Percentiles rank a stretch among this genome's conserved stretches.
Evolutionary conservation across 73 alveolate species (phyloP).

Genomic region (Durusdinium trenchii): DNA sequence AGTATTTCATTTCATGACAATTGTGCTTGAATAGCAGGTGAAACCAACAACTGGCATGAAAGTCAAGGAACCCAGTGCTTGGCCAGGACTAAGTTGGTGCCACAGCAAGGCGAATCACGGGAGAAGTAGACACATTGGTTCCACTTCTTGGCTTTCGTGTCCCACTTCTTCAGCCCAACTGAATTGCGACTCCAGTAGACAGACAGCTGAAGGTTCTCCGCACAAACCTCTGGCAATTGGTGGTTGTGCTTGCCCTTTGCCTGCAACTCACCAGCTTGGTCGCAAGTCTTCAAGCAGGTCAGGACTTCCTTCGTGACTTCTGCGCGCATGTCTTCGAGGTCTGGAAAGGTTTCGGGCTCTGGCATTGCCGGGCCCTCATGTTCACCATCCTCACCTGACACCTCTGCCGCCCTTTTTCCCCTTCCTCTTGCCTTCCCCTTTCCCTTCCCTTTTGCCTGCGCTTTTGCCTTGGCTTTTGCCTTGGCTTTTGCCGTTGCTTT

Average conservation of each 20-base stretch:
- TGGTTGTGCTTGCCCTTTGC: background rate
- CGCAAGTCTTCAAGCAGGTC: background rate
- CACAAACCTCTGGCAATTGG: background rate
- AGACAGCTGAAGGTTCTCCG: background rate
- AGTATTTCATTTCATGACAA: too few species aligned
- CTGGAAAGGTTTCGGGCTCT: background rate
- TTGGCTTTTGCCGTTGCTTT: background rate
- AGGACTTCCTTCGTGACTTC: background rate
- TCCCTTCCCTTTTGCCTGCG: background rate
- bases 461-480: background rate
- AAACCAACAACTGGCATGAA: too few species aligned
- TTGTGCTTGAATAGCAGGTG: too few species aligned
- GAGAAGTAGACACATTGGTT: background rate
- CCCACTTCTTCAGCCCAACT: background rate
- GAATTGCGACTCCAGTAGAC: background rate
- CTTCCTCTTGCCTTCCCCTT: background rate
- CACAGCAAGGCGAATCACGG: background rate
- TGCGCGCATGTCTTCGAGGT: background rate
- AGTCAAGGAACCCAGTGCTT: conserved; percentile 8
- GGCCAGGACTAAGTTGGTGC: background rate
- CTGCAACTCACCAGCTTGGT: background rate
- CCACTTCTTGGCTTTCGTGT: background rate
- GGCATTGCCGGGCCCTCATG: background rate
- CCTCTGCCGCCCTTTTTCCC: background rate
- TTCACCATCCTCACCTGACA: background rate